Evolutionary conservation across 1,139 yeast genomes (phyloP), one percentile per base, ranked within the genome.

Genomic region (Pichia sp.): DNA sequence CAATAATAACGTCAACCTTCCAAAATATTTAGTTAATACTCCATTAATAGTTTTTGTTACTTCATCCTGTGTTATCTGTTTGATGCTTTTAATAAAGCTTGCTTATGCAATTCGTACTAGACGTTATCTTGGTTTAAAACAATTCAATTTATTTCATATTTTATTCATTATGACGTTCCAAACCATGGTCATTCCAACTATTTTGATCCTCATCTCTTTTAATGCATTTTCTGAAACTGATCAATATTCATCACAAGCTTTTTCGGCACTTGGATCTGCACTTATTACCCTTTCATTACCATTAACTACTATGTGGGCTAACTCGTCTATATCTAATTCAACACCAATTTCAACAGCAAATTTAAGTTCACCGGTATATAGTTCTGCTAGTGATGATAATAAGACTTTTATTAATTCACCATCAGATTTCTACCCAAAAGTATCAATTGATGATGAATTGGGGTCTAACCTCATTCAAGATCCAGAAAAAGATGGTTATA

Each of bases 281-380:
- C 40, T 62, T 12, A 53, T 62, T 12, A 83, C 83, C 0, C 59
- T 86, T 30, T 82, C 89, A 8, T 68, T 89, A 45, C 97, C 97
- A 1, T 65, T 89, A 41, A 80, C 95, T 0, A 80, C 96, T 0
- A 74, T 87, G 73, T 89, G 97, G 97, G 95, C 96, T 1, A 56
- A 58, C 35, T 56, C 66, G 1, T 47, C 60, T 1, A 53, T 56
- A 28, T 55, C 56, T 27, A 52, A 53, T 4, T 28, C 56, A 6
- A 45, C 41, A 4, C 64, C 66, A 29, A 51, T 55, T 4, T 61
- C 65, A 2, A 45, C 37, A 20, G 30, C 41, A 2, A 43, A 30
- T 48, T 47, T 39, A 33, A 45, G 39, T 20, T 39, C 24, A 41
- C 55, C 31, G 11, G 31, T 22, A 8, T 35, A 35, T 26, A 30